Evolutionary conservation across 352 stramenopile species (phyloP), one percentile per base, ranked within the genome.

Genomic region (Phytophthora quininea): DNA sequence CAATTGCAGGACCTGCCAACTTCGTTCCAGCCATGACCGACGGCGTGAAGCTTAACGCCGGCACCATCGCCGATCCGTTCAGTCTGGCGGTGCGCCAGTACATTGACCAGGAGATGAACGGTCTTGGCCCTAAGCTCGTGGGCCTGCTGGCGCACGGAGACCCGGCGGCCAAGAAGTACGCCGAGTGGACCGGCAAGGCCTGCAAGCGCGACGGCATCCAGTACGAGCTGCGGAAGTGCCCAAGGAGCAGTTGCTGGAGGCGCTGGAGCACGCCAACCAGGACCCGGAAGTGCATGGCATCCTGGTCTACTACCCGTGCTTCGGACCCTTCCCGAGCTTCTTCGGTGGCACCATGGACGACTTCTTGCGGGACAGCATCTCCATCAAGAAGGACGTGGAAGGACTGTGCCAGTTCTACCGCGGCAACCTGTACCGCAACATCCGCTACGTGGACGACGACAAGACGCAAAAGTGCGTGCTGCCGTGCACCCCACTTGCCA

Each of bases 261-360:
- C 92, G 12, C 77, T 99, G 11, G 83, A 97, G 54, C 86, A 95
- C 59, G 94, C 93, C 57, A 99, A 99, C 79, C 88, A 82, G 42
- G 91, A 98, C 76, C 84, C 91, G 15, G 84, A 96, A n/a, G 96
- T 98, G 51, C 93, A 98, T 79, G 96, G 97, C 40, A 98, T 99
- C 64, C 97, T 99, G 56, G 92, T 99, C 15, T 99, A 99, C 81
- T 99, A 99, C 82, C 97, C 97, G 50, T 98, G 98, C 79, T 99
- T 99, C 67, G 97, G 97, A 43, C 71, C 92, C 46, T 97, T 98
- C 64, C 96, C 97, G 63, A 98, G 88, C 46, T 99, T 99, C 75
- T 98, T 89, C 60, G 97, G 97, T 31, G 95, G 93, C 48, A 93
- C 87, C 58, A 98, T 99, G 86, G 97, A 99, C 84, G 97, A 99